A percentile compares a stretch with the other conserved stretches of the same genome.
Conservation (phyloP, 2,329 filamentous ascomycete species). For the Aspergillus vadensis region DNA sequence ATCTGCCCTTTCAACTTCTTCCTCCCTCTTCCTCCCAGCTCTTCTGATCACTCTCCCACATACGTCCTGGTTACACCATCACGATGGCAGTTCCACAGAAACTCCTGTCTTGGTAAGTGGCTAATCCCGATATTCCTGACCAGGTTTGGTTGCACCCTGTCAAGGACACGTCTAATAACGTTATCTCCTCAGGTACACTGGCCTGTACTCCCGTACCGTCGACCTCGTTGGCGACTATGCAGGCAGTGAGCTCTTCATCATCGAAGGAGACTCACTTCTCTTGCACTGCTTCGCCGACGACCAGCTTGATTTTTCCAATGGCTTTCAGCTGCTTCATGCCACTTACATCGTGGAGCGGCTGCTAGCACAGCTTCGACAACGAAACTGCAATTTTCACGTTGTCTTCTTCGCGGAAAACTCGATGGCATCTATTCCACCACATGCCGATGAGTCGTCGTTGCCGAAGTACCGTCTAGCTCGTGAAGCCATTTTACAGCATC, state of each 20-base stretch:
- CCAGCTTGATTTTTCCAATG: constrained; percentile 63
- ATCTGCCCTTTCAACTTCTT: no score
- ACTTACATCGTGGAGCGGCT: constrained; percentile 69
- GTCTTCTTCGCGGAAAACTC: constrained; percentile 64
- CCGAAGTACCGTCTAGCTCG: constrained; percentile 64
- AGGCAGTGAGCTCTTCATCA: constrained; percentile 69
- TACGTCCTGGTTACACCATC: no score
- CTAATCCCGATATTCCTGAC: no score
- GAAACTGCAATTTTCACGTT: constrained; percentile 71
- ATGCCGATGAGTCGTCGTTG: constrained; percentile 33
- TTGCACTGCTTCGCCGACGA: constrained; percentile 63
- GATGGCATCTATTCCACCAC: constrained; percentile 57
- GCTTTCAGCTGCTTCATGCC: constrained; percentile 72
- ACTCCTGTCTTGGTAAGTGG: not conserved
- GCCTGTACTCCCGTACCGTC: constrained; percentile 50
- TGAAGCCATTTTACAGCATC: constrained; percentile 65
- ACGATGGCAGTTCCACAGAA: no score
- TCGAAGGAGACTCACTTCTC: constrained; percentile 74
- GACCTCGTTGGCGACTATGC: constrained; percentile 76
- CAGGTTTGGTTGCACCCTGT: no score
- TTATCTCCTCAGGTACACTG: constrained; percentile 41
- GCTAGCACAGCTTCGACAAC: constrained; percentile 59
- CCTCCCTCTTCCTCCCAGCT: no score
- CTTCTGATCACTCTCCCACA: no score
- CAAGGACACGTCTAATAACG: not conserved